Conservation (phyloP, 148 eudicot genomes). For the Spergularia bocconei region DNA sequence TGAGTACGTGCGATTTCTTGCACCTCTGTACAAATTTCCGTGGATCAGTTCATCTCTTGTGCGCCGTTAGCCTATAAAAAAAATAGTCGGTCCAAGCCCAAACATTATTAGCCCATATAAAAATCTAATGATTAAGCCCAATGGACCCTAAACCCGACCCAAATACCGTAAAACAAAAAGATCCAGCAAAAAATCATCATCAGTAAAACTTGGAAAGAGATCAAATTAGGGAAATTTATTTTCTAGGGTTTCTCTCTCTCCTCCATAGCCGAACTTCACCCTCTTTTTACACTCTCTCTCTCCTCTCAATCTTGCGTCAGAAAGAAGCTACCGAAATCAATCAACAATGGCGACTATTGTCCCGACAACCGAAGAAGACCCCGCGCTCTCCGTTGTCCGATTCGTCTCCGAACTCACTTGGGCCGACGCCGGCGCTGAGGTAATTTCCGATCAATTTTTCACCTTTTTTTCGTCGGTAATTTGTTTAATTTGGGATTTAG, state of each 20-base stretch:
- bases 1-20: too few species aligned
- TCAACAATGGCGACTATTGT: conserved; percentile 74
- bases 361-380: conserved; percentile 90
- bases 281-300: neutral
- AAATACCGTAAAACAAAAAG: neutral
- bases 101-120: too few species aligned
- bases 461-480: neutral
- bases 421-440: conserved; percentile 98
- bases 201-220: neutral
- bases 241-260: conserved; percentile 20
- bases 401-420: conserved; percentile 77
- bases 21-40: too few species aligned
- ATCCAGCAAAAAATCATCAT: neutral
- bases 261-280: conserved; percentile 11
- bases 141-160: too few species aligned
- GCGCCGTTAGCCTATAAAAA: too few species aligned
- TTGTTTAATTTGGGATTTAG: neutral
- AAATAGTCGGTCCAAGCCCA: too few species aligned
- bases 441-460: conserved; percentile 8
- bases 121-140: too few species aligned
- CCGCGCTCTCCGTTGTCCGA: conserved; percentile 74
- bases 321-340: neutral
- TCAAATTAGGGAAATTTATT: conserved; percentile 1
- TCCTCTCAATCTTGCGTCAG: neutral
- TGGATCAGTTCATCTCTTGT: too few species aligned